phyloP scores from a whole-genome alignment of 371 early-diverging fungal species.

The Dichotomocladium elegans region DNA sequence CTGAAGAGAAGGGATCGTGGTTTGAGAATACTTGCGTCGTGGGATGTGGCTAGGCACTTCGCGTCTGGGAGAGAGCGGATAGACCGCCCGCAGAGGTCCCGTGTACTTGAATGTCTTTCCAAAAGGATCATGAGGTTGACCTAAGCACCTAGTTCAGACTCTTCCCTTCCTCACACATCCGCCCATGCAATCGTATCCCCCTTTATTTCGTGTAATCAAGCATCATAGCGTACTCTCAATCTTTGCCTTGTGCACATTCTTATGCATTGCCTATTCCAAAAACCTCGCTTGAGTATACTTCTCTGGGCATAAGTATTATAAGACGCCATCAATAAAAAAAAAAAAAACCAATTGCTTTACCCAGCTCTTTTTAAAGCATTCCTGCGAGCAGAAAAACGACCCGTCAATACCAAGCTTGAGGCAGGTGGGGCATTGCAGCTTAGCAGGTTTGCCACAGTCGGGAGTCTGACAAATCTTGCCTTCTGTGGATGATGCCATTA shows the following conservation, averaged over 20 bases:
- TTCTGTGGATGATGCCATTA: conserved; percentile 1
- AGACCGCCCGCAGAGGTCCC: conserved; percentile 79
- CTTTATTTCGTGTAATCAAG: too few relatives aligned
- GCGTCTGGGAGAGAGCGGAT: conserved; percentile 82
- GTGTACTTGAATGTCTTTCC: conserved; percentile 65
- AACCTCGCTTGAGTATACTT: too few relatives aligned
- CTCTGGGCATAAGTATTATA: too few relatives aligned
- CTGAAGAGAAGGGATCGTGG: too few relatives aligned
- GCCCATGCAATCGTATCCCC: too few relatives aligned
- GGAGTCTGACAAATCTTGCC: conserved; percentile 50
- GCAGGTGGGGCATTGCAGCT: conserved; percentile 89
- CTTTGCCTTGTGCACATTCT: conserved; percentile 48
- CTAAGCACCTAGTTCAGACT: too few relatives aligned
- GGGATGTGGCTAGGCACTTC: conserved; percentile 74
- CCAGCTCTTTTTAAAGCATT: conserved; percentile 14
- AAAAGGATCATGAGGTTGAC: conserved; percentile 45
- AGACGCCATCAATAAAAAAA: neutral
- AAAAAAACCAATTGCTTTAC: conserved; percentile 1
- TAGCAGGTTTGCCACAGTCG: conserved; percentile 75
- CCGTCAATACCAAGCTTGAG: conserved; percentile 70
- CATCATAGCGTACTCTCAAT: conserved; percentile 28
- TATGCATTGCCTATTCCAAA: conserved; percentile 8
- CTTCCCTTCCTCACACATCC: too few relatives aligned
- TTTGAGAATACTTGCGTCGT: conserved; percentile 51
- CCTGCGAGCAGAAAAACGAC: conserved; percentile 84